Base-by-base conservation (phyloP, 2,329 filamentous ascomycete species). In the Penicillium sp. region DNA sequence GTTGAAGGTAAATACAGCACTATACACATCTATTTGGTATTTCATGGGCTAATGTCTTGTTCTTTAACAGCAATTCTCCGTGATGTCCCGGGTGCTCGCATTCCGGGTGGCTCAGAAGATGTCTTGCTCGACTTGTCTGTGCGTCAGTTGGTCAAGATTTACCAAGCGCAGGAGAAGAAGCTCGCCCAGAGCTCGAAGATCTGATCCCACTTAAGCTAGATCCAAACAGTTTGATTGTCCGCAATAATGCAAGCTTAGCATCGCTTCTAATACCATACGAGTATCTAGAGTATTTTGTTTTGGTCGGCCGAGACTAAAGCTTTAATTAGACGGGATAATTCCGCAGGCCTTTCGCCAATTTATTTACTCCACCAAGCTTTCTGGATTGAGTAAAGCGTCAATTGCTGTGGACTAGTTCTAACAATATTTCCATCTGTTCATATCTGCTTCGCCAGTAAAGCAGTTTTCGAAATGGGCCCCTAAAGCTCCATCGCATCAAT, bases 51-150 rank as follows among this genome's bases (percentile, higher is more conserved):
- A 69, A 62, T 18, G 24, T 25, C 35, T 36, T 18, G 73, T 35
- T 74, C 70, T 38, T 61, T 44, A 4, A 4, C 55, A 84, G 81
- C 78, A 56, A 83, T 87, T 38, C 83, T 81, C 59, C 77, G 84
- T 22, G 84, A 88, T 62, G 83, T 87, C 0, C 82, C 83, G 1
- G 83, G 81, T 1, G 76, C 80, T 1, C 72, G 81, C 35, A 84
- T 88, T 40, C 84, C 85, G 0, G 87, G 87, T 45, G 87, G 87
- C 1, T 85, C 81, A 5, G 87, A 90, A 66, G 87, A 90, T 66
- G 86, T 90, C 2, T 77, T 90, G 73, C 73, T 89, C 10, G 87
- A 90, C 69, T 71, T 90, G 36, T 83, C 84, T 1, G 79, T 90
- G 2, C 73, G 87, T 13, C 87, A 90, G 67, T 69, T 89, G 51